Base-by-base conservation (phyloP, 2,329 filamentous ascomycete species). In the Pyrenophora graminea region DNA sequence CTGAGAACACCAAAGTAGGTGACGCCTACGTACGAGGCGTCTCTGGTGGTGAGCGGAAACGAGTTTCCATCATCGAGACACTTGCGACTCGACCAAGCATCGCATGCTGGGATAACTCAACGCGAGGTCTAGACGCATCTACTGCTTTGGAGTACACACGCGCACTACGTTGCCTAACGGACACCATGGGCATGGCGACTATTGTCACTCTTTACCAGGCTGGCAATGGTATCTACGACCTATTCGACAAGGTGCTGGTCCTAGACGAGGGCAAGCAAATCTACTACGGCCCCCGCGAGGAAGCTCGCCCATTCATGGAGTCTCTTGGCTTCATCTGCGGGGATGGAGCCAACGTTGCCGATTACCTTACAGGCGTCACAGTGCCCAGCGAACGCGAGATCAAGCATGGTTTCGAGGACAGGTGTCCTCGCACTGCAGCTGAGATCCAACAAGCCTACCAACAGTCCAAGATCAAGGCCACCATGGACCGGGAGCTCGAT, bases 321-420 rank as follows among this genome's bases (percentile, higher is more conserved):
- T 71, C 79, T 8, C 82, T 86, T 67, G 89, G 89, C 17, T 91
- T 90, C 61, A 62, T 84, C 19, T 88, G 82, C 59, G 77, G 78
- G 0, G 79, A 84, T 5, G 81, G 84, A 4, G 82, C 85, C 25
- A 90, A 86, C 0, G 84, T 85, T 0, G 84, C 83, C 1, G 89
- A 93, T 63, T 92, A 90, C 68, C 73, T 92, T n/a, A 91, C 88
- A 0, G 88, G 86, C 3, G 83, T 91, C 52, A 89, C 84, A 2
- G 75, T 74, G 4, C 60, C 77, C 1, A 67, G 68, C 27, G 76
- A 79, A 52, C 70, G 77, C 45, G 49, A 72, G n/a, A 71, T 78
- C 15, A 64, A 62, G 8, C 51, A 61, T 9, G 76, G 72, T 2
- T 79, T 61, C 39, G 76, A 79, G 46, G 62, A 62, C 15, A 27